Percentiles rank a stretch among this genome's conserved stretches.
phyloP scores from a whole-genome alignment of 176 grass and related monocot genomes.

The Calamus simplicifolius region DNA sequence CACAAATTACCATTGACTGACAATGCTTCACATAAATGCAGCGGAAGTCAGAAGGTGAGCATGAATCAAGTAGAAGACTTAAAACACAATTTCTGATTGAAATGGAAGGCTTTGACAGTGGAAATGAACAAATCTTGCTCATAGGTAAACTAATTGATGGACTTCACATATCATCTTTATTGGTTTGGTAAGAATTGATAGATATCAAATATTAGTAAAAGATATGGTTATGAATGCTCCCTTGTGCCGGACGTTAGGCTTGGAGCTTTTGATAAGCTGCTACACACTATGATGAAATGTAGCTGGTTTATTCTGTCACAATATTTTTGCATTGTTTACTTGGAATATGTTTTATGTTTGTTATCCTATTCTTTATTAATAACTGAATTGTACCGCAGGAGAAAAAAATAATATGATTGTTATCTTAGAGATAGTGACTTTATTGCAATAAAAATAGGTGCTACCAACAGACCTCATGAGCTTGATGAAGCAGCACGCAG shows the following conservation, averaged over 20 bases:
- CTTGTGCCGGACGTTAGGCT: too few relatives aligned
- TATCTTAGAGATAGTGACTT: too few relatives aligned
- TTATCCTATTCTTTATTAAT: not conserved
- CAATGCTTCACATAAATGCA: constrained; percentile 25
- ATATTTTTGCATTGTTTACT: not conserved
- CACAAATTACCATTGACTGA: constrained; percentile 6
- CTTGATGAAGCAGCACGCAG: constrained; percentile 96
- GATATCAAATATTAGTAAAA: too few relatives aligned
- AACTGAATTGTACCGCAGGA: too few relatives aligned
- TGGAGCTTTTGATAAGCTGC: too few relatives aligned
- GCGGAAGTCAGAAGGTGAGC: constrained; percentile 95
- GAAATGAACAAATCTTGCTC: constrained; percentile 87
- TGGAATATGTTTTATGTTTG: not conserved
- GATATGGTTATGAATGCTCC: too few relatives aligned
- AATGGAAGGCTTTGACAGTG: constrained; percentile 94
- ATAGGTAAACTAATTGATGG: constrained; percentile 45
- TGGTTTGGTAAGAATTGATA: too few relatives aligned
- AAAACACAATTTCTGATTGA: constrained; percentile 99
- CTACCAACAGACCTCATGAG: constrained; percentile 97
- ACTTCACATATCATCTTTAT: too few relatives aligned
- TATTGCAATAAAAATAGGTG: constrained; percentile 41
- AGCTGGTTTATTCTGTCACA: too few relatives aligned
- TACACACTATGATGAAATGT: too few relatives aligned
- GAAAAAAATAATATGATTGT: too few relatives aligned
- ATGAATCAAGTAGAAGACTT: constrained; percentile 96